A percentile compares a stretch with the other conserved stretches of the same genome.
Evolutionary conservation across 805 yeast species (phyloP).

Genomic region (Blastobotrys terrestris): DNA sequence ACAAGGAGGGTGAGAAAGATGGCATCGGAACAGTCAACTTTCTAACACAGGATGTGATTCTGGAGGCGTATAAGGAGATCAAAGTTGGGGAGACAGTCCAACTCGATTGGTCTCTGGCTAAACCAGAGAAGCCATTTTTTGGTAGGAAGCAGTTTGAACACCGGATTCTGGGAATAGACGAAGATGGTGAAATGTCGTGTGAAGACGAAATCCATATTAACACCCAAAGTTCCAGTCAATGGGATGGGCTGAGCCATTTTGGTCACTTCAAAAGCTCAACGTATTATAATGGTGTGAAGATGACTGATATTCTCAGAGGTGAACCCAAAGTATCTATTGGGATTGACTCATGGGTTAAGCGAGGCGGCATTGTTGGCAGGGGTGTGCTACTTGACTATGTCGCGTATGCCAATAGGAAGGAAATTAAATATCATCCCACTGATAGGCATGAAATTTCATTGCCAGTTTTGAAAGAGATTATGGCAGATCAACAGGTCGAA

Average conservation of each 20-base stretch:
- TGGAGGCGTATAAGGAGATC: slow-evolving; percentile 9
- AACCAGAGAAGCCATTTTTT: slow-evolving; percentile 10
- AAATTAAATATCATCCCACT: slow-evolving; percentile 25
- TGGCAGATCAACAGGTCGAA: slow-evolving; percentile 21
- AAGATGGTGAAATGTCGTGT: slow-evolving; percentile 11
- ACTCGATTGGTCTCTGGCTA: slow-evolving; percentile 14
- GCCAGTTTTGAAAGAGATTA: slow-evolving; percentile 21
- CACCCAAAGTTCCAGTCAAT: slow-evolving; percentile 31
- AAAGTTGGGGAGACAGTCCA: slow-evolving; percentile 10
- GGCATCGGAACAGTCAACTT: slow-evolving; percentile 10
- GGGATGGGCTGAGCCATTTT: slow-evolving; percentile 32
- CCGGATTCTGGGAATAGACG: slow-evolving; percentile 1
- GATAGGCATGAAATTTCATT: slow-evolving; percentile 22
- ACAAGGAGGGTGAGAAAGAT: slow-evolving; percentile 10
- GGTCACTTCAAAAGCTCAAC: slow-evolving; percentile 19
- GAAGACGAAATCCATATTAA: slow-evolving; percentile 29
- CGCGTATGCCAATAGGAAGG: slow-evolving; percentile 25
- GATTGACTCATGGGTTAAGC: slow-evolving; percentile 21
- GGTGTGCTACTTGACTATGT: slow-evolving; percentile 33
- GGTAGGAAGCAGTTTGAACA: slow-evolving; percentile 9
- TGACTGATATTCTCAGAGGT: slow-evolving; percentile 2
- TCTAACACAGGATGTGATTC: slow-evolving; percentile 7
- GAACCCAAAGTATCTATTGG: slow-evolving; percentile 9
- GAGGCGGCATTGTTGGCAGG: slow-evolving; percentile 30
- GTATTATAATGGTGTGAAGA: slow-evolving; percentile 22